Base-by-base conservation (phyloP, 768 basidiomycete genomes). In the Wakefieldia striispora region DNA sequence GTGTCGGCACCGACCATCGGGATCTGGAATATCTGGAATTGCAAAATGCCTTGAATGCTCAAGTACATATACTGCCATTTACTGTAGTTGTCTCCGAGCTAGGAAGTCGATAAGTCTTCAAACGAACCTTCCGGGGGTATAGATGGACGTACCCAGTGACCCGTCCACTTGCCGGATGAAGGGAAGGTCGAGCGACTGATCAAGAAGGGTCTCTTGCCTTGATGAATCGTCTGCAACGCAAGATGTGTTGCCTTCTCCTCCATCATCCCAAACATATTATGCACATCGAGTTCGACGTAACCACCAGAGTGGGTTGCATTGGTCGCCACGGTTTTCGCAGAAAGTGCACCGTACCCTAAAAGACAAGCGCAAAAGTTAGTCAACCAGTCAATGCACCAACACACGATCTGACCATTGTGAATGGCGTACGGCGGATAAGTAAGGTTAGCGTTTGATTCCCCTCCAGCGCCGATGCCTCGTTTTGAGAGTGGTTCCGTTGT, bases 1-100 rank as follows among this genome's bases (percentile, higher is more conserved):
- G 84, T 82, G 59, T 92, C 89, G 3, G 88, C 85, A 17, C 89
- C 90, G 16, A 91, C 88, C 71, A 91, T 85, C 0, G 89, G 89
- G 51, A 89, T 84, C 57, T 86, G 84, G 77, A 85, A 91, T 13
- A 91, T 69, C 66, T 90, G 86, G 78, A 91, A 91, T 65, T 91
- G 88, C 17, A 91, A 74, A 17, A 88, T 71, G 16, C 87, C 88
- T 70, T 89, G 81, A 45, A 91, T 84, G 53, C 75, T 85, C 60
- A 78, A 72, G 52, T 78, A 72, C 74, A 91, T 76, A 67, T 85
- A 88, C 42, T 79, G 67, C 87, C 89, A 91, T 50, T 78, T 77
- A 61, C 84, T 84, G 63, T 74, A 82, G 61, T 90, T 90, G 65
- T 91, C 89, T 1, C 89, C 87, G 21, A 89, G 76, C 83, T 84